Base-by-base conservation (phyloP, 257 asterid species). In the Primulina eburnea region DNA sequence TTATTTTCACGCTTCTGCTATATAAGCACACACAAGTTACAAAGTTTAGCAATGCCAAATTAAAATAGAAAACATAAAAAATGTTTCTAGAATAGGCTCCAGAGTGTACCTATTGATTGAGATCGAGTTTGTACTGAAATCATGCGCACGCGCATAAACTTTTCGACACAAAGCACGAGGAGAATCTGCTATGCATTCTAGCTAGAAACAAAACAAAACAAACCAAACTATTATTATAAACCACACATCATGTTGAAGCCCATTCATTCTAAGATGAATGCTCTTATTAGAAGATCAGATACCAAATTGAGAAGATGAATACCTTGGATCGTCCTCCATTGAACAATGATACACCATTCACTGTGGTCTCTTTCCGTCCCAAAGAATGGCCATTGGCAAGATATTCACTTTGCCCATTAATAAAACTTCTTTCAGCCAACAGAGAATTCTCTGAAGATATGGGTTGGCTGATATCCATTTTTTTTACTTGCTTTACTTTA, bases 71-170 rank as follows among this genome's bases (percentile, higher is more conserved):
- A 59, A 72, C 21, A 66, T 29, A 68, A 65, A 32, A 60, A 47
- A 62, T 32, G 58, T 29, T 40, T 30, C 21, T 32, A 37, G n/a
- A 71, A 17, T n/a, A 35, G 18, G 62, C 35, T 37, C 9, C 7
- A 68, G 24, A 60, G 1, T 8, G 14, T 75, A 89, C 96, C 96
- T 89, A 75, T 89, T 89, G 40, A 84, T 80, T 43, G 96, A 89
- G 77, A 87, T 74, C 28, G 95, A 87, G 84, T 87, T 84, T 68
- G 86, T 53, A 74, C 82, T 87, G 83, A 87, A 89, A 76, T 87
- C 92, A 76, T 89, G 96, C 73, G 96, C 92, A 77, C 86, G 88
- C 1, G 89, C 81, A 73, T 84, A 87, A 71, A 81, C 88, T 76
- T 78, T 87, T 76, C 84, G 85, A 77, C 92, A 85, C 75, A 76